These are phyloP conservation scores for Bauhinia variegata DNA, from an alignment of 306 rosid genomes.

Conservation along the genomic window DNA sequence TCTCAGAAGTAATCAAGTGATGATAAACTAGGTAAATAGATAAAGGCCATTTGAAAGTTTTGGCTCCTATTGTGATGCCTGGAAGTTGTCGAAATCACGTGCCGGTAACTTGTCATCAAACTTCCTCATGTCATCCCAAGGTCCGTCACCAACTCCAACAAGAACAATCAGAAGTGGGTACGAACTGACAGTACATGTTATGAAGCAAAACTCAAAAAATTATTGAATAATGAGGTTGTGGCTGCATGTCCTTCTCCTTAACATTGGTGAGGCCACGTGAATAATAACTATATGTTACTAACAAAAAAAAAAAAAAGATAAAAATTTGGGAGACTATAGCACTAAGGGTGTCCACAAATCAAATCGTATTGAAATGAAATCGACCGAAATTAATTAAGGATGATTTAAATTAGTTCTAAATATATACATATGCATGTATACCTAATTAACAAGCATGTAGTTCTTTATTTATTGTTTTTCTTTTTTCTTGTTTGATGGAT, in stretches of 20 bases:
- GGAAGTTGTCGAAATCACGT: conserved; percentile 84
- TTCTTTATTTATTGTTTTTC: background rate
- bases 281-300: too few species aligned
- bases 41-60: background rate
- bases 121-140: conserved; percentile 94
- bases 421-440: too few species aligned
- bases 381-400: too few species aligned
- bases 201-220: background rate
- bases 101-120: conserved; percentile 88
- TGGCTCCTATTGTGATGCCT: conserved; percentile 46
- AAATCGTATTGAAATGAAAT: too few species aligned
- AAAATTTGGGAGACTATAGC: too few species aligned
- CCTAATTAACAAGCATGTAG: too few species aligned
- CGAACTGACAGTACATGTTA: conserved; percentile 49
- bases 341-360: too few species aligned
- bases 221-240: conserved; percentile 26
- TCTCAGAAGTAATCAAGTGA: background rate
- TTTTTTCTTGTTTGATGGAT: conserved; percentile 1
- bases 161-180: conserved; percentile 82
- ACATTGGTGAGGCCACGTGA: conserved; percentile 11
- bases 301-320: too few species aligned
- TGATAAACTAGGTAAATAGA: conserved; percentile 8
- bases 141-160: conserved; percentile 95
- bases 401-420: too few species aligned
- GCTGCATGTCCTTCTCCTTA: background rate